A percentile compares a stretch with the other conserved stretches of the same genome.
Evolutionary conservation across 176 grass and related monocot species (phyloP).

Genomic region (Aegilops tauschii): DNA sequence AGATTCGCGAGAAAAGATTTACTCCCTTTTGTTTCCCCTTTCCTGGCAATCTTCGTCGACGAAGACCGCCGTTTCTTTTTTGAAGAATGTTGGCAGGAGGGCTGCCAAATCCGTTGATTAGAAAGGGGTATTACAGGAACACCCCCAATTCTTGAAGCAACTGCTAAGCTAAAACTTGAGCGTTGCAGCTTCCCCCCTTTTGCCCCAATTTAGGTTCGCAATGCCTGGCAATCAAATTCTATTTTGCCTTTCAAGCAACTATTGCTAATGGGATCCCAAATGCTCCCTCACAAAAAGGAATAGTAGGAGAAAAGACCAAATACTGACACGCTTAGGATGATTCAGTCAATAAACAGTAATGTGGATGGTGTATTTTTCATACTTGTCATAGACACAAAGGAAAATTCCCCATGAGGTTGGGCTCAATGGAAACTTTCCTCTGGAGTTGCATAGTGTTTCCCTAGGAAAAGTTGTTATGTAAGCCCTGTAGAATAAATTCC

Average conservation of each 20-base stretch:
- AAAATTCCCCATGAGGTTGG: background rate
- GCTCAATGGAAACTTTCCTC: background rate
- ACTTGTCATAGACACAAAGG: background rate
- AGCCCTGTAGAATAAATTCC: background rate
- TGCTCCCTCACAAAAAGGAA: background rate
- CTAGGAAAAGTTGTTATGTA: background rate
- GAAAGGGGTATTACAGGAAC: too few species aligned
- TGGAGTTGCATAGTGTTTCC: background rate
- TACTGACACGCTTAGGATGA: background rate
- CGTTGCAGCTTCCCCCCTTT: background rate
- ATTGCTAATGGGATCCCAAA: background rate
- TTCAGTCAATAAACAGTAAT: background rate
- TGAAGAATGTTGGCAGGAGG: too few species aligned
- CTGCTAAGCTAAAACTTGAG: background rate
- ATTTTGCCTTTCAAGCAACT: background rate
- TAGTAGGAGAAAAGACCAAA: background rate
- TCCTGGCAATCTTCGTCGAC: background rate
- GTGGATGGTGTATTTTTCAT: background rate
- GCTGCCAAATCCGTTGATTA: too few species aligned
- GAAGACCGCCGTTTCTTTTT: background rate
- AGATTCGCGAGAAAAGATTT: background rate
- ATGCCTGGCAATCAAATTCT: background rate
- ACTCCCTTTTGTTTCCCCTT: background rate
- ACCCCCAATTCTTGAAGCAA: background rate
- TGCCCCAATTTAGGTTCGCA: constrained; percentile 18